phyloP scores from a whole-genome alignment of 2,329 filamentous ascomycete species.

The Rutstroemia sp. region DNA sequence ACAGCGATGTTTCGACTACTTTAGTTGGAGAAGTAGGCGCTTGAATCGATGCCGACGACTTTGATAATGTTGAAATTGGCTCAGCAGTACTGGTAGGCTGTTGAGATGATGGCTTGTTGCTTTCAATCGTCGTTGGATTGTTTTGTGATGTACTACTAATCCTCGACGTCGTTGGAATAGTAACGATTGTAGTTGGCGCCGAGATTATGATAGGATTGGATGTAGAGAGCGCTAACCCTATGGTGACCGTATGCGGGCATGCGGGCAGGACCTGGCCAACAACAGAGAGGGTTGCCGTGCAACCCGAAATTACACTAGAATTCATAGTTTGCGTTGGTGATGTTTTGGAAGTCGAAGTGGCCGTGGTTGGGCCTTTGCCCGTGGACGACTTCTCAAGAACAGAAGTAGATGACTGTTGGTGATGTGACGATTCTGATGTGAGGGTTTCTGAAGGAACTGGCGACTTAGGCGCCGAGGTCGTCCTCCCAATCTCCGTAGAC shows the following conservation, averaged over 20 bases:
- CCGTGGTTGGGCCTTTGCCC: not conserved
- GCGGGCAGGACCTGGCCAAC: not conserved
- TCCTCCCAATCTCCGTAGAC: not conserved
- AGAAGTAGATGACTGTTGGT: not conserved
- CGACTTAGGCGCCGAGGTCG: not conserved
- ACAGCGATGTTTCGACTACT: not conserved
- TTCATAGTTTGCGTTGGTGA: slow-evolving; percentile 6
- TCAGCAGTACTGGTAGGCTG: not conserved
- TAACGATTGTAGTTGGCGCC: not conserved
- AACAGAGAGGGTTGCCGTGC: slow-evolving; percentile 5
- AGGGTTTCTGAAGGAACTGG: not conserved
- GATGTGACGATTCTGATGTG: not conserved
- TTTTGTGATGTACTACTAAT: not conserved
- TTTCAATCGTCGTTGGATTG: too few relatives aligned
- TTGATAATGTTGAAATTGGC: not conserved
- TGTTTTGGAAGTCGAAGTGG: not conserved
- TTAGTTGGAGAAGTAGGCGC: not conserved
- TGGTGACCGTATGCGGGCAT: slow-evolving; percentile 4
- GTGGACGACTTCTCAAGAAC: not conserved
- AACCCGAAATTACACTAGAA: slow-evolving; percentile 1
- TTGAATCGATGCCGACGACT: not conserved
- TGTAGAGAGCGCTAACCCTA: not conserved
- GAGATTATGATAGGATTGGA: not conserved
- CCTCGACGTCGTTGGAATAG: not conserved
- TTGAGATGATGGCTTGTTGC: not conserved